Base-by-base conservation (phyloP, 169 alveolate species). In the Plasmodium sp. region DNA sequence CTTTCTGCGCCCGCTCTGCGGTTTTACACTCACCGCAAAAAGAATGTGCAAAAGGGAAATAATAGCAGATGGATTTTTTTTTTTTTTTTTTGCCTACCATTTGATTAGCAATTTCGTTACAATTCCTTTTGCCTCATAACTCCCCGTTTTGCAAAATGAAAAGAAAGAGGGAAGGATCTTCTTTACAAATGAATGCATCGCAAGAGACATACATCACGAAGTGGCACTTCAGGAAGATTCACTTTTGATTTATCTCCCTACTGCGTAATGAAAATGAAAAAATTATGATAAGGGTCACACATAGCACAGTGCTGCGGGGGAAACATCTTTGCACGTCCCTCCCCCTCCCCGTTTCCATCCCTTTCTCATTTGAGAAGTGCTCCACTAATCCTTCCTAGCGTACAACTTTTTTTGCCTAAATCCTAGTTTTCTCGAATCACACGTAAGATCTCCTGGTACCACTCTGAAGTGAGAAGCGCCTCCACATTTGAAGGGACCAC, bases 11-110 rank as follows among this genome's bases (percentile, higher is more conserved):
- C 16, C 9, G 77, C 77, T 31, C 34, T 67, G 39, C 77, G 33
- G 14, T 67, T 67, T 67, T 67, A 9, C 77, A 67, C 39, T 67
- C 77, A 67, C 6, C 77, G 39, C n/a, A 67, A 67, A 67, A 67
- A 9, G 77, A 27, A 67, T 67, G 77, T 67, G 77, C 77, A 67
- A 67, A 67, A 67, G 77, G 33, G 77, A 67, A 67, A 67, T 67
- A n/a, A 67, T 27, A 67, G 16, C 39, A 67, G 16, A 10, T 67
- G 77, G 9, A 62, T 62, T 22, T 22, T 62, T 62, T 62, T 62
- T 67, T 67, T 67, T 67, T 67, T 67, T n/a, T 67, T 67, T 31
- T 31, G 9, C 12, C 3, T 0, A 67, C 39, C 16, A 67, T 22
- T 67, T n/a, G 77, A 5, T 67, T 27, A 27, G 39, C 39, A 27